These are phyloP conservation scores for Raffaelea arxii DNA, from an alignment of 2,329 filamentous ascomycete species.

Conservation along the genomic window DNA sequence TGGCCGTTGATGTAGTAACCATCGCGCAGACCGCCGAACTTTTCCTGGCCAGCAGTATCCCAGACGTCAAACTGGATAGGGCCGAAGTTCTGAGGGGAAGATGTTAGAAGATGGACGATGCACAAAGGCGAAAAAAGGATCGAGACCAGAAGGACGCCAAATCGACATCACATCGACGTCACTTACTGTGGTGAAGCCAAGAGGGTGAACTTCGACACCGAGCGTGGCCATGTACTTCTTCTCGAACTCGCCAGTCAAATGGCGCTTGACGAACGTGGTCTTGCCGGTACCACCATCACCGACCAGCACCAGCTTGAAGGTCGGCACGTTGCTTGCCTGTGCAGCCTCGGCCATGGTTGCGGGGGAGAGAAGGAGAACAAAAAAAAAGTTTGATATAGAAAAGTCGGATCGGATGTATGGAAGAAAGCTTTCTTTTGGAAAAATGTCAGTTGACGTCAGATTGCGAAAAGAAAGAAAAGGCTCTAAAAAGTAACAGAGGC, in stretches of 20 bases:
- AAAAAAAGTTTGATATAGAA: background rate
- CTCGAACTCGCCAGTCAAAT: slow-evolving; percentile 99
- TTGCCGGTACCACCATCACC: slow-evolving; percentile 99
- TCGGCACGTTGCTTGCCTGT: slow-evolving; percentile 46
- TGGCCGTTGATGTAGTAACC: slow-evolving; percentile 99
- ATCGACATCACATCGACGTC: no score
- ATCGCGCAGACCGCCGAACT: slow-evolving; percentile 98
- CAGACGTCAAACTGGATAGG: slow-evolving; percentile 98
- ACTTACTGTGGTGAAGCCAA: slow-evolving; percentile 95
- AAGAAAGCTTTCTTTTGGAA: background rate
- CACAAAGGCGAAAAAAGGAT: no score
- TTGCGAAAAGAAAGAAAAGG: no score
- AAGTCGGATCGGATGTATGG: background rate
- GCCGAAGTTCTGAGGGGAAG: slow-evolving; percentile 93
- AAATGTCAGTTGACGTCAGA: no score
- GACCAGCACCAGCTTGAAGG: slow-evolving; percentile 99
- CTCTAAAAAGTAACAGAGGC: no score
- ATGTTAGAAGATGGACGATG: no score
- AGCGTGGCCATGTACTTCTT: slow-evolving; percentile 99
- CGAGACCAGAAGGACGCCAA: background rate
- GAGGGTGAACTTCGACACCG: slow-evolving; percentile 98
- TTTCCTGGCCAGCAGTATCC: slow-evolving; percentile 98
- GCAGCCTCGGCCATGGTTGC: slow-evolving; percentile 53
- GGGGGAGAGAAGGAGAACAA: slow-evolving; percentile 1
- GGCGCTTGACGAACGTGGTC: slow-evolving; percentile 99